A percentile compares a stretch with the other conserved stretches of the same genome.
Evolutionary conservation across 2,329 filamentous ascomycete species (phyloP).

Genomic region (Pseudocercospora vitis): DNA sequence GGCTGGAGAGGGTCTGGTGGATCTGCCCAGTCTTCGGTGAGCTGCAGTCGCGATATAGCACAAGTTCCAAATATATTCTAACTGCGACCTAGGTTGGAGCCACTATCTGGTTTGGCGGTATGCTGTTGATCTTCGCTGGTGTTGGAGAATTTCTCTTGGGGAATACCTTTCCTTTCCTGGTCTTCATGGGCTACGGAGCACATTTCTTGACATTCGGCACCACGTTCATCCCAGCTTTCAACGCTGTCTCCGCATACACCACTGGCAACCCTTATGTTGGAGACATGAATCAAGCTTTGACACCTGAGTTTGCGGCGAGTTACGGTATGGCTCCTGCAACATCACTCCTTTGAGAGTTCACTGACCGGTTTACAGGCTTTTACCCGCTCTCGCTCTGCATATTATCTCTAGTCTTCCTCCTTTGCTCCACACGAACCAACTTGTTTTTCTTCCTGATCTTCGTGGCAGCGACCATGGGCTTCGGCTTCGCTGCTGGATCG

Average conservation of each 20-base stretch:
- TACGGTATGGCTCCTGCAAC: constrained; percentile 18
- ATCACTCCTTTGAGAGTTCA: background rate
- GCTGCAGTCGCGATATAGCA: background rate
- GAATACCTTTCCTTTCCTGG: constrained; percentile 34
- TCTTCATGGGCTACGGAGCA: constrained; percentile 29
- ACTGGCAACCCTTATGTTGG: constrained; percentile 22
- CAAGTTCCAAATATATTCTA: background rate
- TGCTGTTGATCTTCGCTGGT: constrained; percentile 38
- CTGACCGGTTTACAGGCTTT: constrained; percentile 18
- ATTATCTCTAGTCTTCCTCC: constrained; percentile 31
- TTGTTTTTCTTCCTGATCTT: constrained; percentile 29
- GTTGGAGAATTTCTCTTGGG: constrained; percentile 41
- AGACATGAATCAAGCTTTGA: constrained; percentile 17
- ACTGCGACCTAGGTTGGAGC: constrained; percentile 19
- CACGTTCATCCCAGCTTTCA: constrained; percentile 26
- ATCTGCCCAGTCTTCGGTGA: constrained; percentile 5
- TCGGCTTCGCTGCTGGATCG: constrained; percentile 20
- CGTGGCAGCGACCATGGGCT: constrained; percentile 27
- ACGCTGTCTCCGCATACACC: constrained; percentile 25
- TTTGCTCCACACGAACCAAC: constrained; percentile 26
- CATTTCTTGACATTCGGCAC: constrained; percentile 27
- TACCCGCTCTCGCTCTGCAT: constrained; percentile 27
- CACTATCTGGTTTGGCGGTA: constrained; percentile 38
- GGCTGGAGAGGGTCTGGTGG: constrained; percentile 21
- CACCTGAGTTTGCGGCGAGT: constrained; percentile 20